Conservation (phyloP, 176 grass and related monocot genomes). For the Secale cereale region DNA sequence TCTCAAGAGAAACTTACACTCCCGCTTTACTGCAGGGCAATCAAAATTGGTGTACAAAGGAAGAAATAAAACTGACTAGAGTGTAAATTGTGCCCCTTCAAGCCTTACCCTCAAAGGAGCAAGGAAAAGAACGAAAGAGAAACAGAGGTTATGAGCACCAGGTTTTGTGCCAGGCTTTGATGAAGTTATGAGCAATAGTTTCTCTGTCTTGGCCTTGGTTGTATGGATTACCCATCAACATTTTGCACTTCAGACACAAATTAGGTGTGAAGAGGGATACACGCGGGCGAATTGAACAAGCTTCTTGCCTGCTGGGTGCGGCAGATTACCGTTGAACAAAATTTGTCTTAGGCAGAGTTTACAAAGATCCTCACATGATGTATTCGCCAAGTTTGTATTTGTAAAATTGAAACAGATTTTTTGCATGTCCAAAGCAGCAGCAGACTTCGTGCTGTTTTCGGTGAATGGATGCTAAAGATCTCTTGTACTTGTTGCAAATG, state of each 20-base stretch:
- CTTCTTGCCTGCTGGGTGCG: not conserved
- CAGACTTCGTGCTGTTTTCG: not conserved
- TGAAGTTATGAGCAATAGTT: not conserved
- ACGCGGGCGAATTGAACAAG: not conserved
- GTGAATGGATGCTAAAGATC: not conserved
- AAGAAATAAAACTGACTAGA: not conserved
- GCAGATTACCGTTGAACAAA: not conserved
- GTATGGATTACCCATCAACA: not conserved
- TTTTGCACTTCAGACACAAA: not conserved
- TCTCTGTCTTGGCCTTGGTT: not conserved
- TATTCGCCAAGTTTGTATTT: not conserved
- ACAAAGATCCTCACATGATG: not conserved
- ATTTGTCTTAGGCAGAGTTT: not conserved
- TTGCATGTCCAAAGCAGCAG: not conserved
- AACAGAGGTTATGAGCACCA: not conserved
- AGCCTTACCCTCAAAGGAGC: not conserved
- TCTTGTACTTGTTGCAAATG: not conserved
- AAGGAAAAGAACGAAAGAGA: not conserved
- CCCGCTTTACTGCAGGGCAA: constrained; percentile 1
- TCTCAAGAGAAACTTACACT: not conserved
- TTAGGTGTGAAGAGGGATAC: not conserved
- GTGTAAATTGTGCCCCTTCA: not conserved
- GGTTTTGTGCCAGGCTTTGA: not conserved
- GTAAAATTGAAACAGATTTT: not conserved
- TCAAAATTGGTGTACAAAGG: not conserved